A percentile compares a stretch with the other conserved stretches of the same genome.
phyloP scores from a whole-genome alignment of 495 filamentous ascomycete genomes.

The Bryoglossum gracile region DNA sequence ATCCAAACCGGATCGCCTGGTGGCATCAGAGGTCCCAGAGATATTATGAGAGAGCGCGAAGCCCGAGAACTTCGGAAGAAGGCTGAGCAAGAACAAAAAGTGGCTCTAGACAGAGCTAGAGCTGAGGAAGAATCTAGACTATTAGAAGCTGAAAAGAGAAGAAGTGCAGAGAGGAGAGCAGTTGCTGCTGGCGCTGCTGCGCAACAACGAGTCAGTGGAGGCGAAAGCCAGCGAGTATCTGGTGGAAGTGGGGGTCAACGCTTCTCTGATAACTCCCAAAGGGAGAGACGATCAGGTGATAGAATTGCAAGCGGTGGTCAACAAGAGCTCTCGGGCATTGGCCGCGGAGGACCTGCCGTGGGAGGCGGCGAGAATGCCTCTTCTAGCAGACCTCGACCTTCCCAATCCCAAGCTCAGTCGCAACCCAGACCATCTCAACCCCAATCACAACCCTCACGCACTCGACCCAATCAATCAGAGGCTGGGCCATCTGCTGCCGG shows the following conservation, averaged over 20 bases:
- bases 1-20: conserved; percentile 41
- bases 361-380: conserved; percentile 19
- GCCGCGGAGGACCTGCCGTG: conserved; percentile 19
- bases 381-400: conserved; percentile 20
- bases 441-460: conserved; percentile 19
- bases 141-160: conserved; percentile 43
- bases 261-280: conserved; percentile 23
- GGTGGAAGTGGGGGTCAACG: conserved; percentile 21
- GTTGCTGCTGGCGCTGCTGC: conserved; percentile 51
- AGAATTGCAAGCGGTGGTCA: conserved; percentile 2
- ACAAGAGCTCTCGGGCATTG: conserved; percentile 7
- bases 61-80: conserved; percentile 60
- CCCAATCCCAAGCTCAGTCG: conserved; percentile 21
- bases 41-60: conserved; percentile 67
- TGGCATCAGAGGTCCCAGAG: conserved; percentile 54
- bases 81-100: conserved; percentile 46
- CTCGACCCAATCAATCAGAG: conserved; percentile 17
- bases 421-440: conserved; percentile 28
- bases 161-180: conserved; percentile 42
- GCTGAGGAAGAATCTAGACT: conserved; percentile 49
- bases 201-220: conserved; percentile 16
- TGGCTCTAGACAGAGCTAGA: conserved; percentile 36
- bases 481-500: conserved; percentile 6
- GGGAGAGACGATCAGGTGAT: conserved; percentile 20
- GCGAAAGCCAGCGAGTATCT: conserved; percentile 11